Conservation (phyloP, 2,329 filamentous ascomycete genomes). For the Xylariaceae sp. region DNA sequence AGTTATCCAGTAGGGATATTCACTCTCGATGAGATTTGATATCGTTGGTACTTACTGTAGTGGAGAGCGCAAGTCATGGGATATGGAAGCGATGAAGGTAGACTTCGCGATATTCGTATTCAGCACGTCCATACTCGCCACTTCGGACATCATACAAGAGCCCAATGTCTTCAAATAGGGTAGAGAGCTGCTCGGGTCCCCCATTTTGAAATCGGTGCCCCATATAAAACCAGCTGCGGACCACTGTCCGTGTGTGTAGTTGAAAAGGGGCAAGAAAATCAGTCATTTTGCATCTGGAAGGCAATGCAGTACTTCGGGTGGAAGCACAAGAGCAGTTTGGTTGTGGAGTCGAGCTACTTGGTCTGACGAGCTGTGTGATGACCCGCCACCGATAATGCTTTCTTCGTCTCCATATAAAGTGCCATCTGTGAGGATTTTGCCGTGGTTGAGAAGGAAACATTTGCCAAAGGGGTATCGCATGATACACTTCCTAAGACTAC, state of each 20-base stretch:
- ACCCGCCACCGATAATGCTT: slow-evolving; percentile 14
- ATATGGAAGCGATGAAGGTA: slow-evolving; percentile 57
- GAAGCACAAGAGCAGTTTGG: slow-evolving; percentile 11
- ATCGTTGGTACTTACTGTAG: slow-evolving; percentile 35
- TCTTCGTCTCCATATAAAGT: neutral
- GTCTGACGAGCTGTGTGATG: slow-evolving; percentile 1
- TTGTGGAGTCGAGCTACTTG: neutral
- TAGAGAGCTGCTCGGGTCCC: slow-evolving; percentile 34
- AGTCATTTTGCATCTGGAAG: slow-evolving; percentile 33
- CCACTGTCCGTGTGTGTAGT: slow-evolving; percentile 33
- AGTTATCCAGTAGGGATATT: neutral
- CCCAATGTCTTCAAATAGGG: slow-evolving; percentile 39
- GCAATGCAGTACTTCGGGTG: slow-evolving; percentile 31
- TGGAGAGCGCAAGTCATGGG: slow-evolving; percentile 54
- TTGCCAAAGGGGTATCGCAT: slow-evolving; percentile 22
- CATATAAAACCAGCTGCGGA: slow-evolving; percentile 36
- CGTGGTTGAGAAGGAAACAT: slow-evolving; percentile 21
- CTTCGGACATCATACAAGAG: slow-evolving; percentile 51
- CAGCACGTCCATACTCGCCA: slow-evolving; percentile 50
- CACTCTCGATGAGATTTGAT: neutral
- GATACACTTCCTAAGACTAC: slow-evolving; percentile 19
- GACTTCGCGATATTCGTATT: slow-evolving; percentile 51
- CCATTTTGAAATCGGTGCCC: slow-evolving; percentile 34
- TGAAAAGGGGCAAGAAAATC: slow-evolving; percentile 35
- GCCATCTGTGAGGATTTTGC: slow-evolving; percentile 14